Evolutionary conservation across 371 early-diverging fungal genomes (phyloP).

Genomic region (Thermomucor indicae-seudaticae): DNA sequence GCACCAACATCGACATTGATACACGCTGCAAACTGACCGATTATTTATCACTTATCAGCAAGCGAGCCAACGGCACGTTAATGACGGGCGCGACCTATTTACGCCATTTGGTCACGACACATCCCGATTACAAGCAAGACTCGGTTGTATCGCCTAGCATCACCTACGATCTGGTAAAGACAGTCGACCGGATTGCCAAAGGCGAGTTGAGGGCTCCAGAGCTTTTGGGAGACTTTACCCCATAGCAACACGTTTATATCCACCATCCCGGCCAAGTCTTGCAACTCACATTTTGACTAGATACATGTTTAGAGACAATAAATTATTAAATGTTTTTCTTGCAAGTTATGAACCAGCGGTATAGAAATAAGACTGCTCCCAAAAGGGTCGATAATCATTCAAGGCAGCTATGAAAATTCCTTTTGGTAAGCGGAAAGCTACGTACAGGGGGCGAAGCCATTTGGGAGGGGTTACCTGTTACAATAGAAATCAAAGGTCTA

Average conservation of each 20-base stretch:
- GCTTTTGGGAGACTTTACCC: constrained; percentile 39
- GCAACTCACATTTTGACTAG: too few species aligned
- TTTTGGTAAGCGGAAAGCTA: not conserved
- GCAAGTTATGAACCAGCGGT: constrained; percentile 40
- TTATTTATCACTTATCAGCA: constrained; percentile 82
- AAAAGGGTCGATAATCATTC: constrained; percentile 39
- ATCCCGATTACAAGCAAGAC: constrained; percentile 91
- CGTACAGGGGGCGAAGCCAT: not conserved
- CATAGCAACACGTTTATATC: constrained; percentile 6
- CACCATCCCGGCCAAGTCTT: too few species aligned
- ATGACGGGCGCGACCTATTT: constrained; percentile 92
- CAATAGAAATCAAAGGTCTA: constrained; percentile 31
- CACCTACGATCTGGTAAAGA: constrained; percentile 82
- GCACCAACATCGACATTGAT: constrained; percentile 62
- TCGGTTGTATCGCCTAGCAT: constrained; percentile 82
- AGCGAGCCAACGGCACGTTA: constrained; percentile 76
- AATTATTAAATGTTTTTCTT: too few species aligned
- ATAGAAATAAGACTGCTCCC: constrained; percentile 42
- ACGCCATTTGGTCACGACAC: constrained; percentile 84
- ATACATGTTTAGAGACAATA: too few species aligned
- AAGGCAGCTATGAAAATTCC: constrained; percentile 21
- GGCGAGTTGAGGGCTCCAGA: constrained; percentile 61
- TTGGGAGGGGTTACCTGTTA: constrained; percentile 15
- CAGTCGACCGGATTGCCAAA: constrained; percentile 63
- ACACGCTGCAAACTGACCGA: constrained; percentile 63